phyloP scores from a whole-genome alignment of 495 filamentous ascomycete genomes.

The Daldinia concentrica region DNA sequence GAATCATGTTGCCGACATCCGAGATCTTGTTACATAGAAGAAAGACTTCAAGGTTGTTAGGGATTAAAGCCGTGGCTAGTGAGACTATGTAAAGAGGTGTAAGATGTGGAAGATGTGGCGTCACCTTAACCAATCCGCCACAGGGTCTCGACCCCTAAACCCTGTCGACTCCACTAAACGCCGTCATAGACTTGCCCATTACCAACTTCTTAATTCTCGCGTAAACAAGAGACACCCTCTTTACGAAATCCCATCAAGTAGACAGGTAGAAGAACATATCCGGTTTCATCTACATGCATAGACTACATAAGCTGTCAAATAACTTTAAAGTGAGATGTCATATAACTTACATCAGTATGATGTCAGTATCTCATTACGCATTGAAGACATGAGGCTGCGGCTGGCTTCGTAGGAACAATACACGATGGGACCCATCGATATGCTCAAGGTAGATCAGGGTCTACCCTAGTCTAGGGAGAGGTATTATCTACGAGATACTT shows the following conservation, averaged over 20 bases:
- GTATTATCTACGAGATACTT: neutral
- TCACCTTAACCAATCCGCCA: conserved; percentile 20
- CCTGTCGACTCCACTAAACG: conserved; percentile 19
- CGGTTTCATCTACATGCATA: neutral
- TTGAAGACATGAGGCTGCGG: neutral
- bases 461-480: neutral
- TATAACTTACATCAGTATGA: conserved; percentile 23
- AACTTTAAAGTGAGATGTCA: conserved; percentile 3
- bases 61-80: conserved; percentile 31
- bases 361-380: conserved; percentile 4
- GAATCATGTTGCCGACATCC: conserved; percentile 26
- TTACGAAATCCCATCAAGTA: neutral
- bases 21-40: conserved; percentile 5
- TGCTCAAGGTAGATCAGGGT: conserved; percentile 13
- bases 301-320: neutral
- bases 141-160: neutral
- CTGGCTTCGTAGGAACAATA: neutral
- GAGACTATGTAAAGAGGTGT: conserved; percentile 1
- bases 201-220: conserved; percentile 24
- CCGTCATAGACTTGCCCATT: conserved; percentile 42
- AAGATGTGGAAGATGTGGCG: conserved; percentile 27
- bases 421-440: neutral
- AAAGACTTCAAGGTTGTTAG: conserved; percentile 3
- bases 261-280: neutral
- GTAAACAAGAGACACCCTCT: neutral